These are phyloP conservation scores for Cubamyces lactineus DNA, from an alignment of 768 basidiomycete genomes.

Conservation along the genomic window DNA sequence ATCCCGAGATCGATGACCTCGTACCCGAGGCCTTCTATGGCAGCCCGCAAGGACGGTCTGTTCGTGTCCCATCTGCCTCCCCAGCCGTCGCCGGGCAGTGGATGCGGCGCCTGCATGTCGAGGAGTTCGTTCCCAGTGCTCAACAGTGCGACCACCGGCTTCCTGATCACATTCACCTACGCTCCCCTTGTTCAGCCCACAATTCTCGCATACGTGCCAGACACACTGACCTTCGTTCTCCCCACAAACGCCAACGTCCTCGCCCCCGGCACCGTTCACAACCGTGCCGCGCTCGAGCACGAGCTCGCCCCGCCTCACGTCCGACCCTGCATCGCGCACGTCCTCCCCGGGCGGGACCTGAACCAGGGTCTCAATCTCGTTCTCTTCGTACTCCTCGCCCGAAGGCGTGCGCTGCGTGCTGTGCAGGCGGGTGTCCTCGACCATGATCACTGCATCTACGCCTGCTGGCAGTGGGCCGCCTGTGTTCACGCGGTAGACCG, in stretches of 20 bases:
- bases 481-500: slow-evolving; percentile 80
- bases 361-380: slow-evolving; percentile 66
- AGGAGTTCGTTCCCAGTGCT: slow-evolving; percentile 87
- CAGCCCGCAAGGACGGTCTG: slow-evolving; percentile 73
- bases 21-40: slow-evolving; percentile 74
- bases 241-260: slow-evolving; percentile 82
- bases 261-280: slow-evolving; percentile 71
- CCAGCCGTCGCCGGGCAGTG: slow-evolving; percentile 49
- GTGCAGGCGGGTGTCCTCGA: slow-evolving; percentile 85
- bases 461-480: slow-evolving; percentile 80
- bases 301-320: slow-evolving; percentile 67
- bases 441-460: slow-evolving; percentile 85
- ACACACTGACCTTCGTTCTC: slow-evolving; percentile 56
- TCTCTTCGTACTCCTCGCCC: slow-evolving; percentile 61
- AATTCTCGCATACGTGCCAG: neutral
- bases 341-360: slow-evolving; percentile 70
- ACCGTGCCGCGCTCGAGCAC: slow-evolving; percentile 65
- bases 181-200: neutral
- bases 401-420: slow-evolving; percentile 47
- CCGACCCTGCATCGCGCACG: slow-evolving; percentile 72
- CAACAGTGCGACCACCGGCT: slow-evolving; percentile 77
- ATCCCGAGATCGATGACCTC: slow-evolving; percentile 82
- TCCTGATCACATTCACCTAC: slow-evolving; percentile 70
- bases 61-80: slow-evolving; percentile 86
- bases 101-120: slow-evolving; percentile 53